phyloP scores from a whole-genome alignment of 2,329 filamentous ascomycete genomes.

The Talaromyces funiculosus region DNA sequence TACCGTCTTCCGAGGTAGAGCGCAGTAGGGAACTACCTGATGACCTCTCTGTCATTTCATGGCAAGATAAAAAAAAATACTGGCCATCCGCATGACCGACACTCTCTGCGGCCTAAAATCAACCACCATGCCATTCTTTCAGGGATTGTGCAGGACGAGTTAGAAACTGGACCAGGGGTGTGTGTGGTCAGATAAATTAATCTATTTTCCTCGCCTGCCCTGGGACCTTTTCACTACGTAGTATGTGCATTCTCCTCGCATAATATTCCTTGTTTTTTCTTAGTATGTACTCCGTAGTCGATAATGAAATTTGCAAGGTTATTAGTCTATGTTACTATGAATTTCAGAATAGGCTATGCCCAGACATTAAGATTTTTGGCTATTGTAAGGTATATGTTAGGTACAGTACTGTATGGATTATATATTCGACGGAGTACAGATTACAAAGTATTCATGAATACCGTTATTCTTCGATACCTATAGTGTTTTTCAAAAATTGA shows the following conservation, averaged over 20 bases:
- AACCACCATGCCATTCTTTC: slow-evolving; percentile 5
- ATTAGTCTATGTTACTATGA: neutral
- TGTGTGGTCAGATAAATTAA: neutral
- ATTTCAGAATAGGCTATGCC: neutral
- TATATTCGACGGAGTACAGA: neutral
- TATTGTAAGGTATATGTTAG: neutral
- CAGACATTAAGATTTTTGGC: neutral
- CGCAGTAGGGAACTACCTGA: neutral
- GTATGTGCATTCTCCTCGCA: neutral
- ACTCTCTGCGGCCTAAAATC: slow-evolving; percentile 11
- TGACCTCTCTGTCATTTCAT: neutral
- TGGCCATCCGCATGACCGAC: slow-evolving; percentile 14
- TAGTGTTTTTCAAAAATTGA: neutral
- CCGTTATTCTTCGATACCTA: neutral
- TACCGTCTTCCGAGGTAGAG: neutral
- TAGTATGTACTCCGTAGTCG: neutral
- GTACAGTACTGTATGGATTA: neutral
- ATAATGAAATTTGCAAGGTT: neutral
- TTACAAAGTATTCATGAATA: neutral
- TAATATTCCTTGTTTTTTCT: neutral
- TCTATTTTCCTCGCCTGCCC: neutral
- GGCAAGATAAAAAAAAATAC: neutral
- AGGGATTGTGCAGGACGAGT: neutral
- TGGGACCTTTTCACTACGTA: neutral
- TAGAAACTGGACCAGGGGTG: neutral